Base-by-base conservation (phyloP, 169 alveolate genomes). In the Eimeria sp. region DNA sequence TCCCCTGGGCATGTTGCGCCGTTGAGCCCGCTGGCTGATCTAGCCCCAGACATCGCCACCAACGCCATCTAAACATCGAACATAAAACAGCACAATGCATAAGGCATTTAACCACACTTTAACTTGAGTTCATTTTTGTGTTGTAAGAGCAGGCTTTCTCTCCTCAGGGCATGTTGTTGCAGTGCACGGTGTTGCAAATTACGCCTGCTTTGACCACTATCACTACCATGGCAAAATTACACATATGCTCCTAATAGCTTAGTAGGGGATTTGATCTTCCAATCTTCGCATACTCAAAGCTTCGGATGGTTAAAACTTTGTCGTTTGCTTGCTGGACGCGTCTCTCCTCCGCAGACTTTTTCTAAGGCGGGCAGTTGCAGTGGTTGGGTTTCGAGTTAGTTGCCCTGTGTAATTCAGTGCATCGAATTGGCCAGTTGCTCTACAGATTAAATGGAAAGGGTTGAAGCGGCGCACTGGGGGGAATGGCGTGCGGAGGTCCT, bases 41-140 rank as follows among this genome's bases (percentile, higher is more conserved):
- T 70, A 70, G 78, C 78, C 78, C 78, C 78, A 70, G 78, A 70
- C 78, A 70, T 30, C 30, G 49, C 45, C 45, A 11, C 78, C 78
- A 30, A 7, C 25, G 49, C 45, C 20, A 27, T 7, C 25, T 70
- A 27, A 70, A 47, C 6, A n/a, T 30, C 25, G 49, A 47, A 47
- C 45, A 30, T 5, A 13, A 25, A 25, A 5, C 40, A 25, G 34
- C 13, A 20, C 45, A 30, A 3, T 7, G 78, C 27, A 70, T 70
- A 27, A 0, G n/a, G 45, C 22, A 13, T 3, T 70, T 70, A 30
- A 70, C 49, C 49, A 10, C 30, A 7, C 13, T 27, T 27, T 18
- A 5, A 0, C 78, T 2, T 30, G 22, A 27, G 4, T 4, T 30
- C 78, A 30, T 30, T n/a, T 70, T 70, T 3, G 30, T 30, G 30